Evolutionary conservation across 495 filamentous ascomycete species (phyloP).

Genomic region (Aspergillus nanangensis): DNA sequence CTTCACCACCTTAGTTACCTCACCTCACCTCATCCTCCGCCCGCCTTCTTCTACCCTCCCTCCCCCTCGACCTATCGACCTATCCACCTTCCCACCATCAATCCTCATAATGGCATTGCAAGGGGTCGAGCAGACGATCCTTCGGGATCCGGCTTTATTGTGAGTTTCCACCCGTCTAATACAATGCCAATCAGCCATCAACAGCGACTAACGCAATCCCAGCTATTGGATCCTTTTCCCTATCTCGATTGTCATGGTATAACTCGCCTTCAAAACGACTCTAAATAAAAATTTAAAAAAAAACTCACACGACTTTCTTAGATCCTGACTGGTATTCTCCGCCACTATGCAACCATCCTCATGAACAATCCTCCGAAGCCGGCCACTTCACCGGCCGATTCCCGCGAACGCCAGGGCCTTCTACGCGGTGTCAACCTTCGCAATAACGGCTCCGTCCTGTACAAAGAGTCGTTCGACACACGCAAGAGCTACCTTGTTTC

Average conservation of each 20-base stretch:
- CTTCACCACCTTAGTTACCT: slow-evolving; percentile 14
- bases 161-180: slow-evolving; percentile 35
- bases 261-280: slow-evolving; percentile 7
- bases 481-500: slow-evolving; percentile 76
- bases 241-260: slow-evolving; percentile 95
- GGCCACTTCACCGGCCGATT: slow-evolving; percentile 64
- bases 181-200: background rate
- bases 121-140: slow-evolving; percentile 87
- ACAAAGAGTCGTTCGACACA: slow-evolving; percentile 66
- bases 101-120: slow-evolving; percentile 66
- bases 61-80: background rate
- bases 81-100: slow-evolving; percentile 7
- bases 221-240: slow-evolving; percentile 99
- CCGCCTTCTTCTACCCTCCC: background rate
- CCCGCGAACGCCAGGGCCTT: slow-evolving; percentile 84
- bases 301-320: too few species aligned
- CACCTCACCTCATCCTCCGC: background rate
- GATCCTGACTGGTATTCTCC: slow-evolving; percentile 91
- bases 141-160: slow-evolving; percentile 98
- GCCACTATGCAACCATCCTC: slow-evolving; percentile 89
- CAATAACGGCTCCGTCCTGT: slow-evolving; percentile 66
- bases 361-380: slow-evolving; percentile 85
- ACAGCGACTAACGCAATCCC: background rate
- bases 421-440: slow-evolving; percentile 82
- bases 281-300: slow-evolving; percentile 28